Percentiles rank a stretch among this genome's conserved stretches.
Evolutionary conservation across 257 asterid genomes (phyloP).

Genomic region (Solanum pimpinellifolium): DNA sequence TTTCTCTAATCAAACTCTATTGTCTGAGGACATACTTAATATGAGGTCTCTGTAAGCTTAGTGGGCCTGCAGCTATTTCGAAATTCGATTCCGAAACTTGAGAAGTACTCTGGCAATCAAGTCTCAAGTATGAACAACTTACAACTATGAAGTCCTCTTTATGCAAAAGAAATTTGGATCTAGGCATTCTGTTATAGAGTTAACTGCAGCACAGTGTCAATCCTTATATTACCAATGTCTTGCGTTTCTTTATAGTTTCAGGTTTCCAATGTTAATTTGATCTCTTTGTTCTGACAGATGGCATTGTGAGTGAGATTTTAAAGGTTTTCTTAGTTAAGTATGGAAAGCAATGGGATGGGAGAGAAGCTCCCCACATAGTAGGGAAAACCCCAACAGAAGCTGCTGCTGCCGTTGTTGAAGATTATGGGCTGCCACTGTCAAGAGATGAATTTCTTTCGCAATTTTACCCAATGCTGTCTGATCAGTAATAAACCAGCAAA

Average conservation of each 20-base stretch:
- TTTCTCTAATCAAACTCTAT: background rate
- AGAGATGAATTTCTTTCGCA: constrained; percentile 54
- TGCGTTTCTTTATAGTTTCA: background rate
- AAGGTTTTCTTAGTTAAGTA: constrained; percentile 50
- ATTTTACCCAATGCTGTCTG: constrained; percentile 41
- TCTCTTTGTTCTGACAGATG: constrained; percentile 37
- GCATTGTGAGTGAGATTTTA: constrained; percentile 51
- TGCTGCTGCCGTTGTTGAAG: constrained; percentile 64
- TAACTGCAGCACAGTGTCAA: background rate
- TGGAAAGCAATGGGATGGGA: constrained; percentile 86
- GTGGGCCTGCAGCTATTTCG: background rate
- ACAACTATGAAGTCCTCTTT: background rate
- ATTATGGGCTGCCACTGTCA: constrained; percentile 55
- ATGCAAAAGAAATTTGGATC: background rate
- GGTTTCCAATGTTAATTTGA: background rate
- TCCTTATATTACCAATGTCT: background rate
- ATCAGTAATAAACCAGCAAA: constrained; percentile 32
- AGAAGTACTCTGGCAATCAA: background rate
- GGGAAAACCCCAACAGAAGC: constrained; percentile 80
- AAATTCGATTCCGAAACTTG: background rate
- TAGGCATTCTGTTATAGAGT: background rate
- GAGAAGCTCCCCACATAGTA: constrained; percentile 29
- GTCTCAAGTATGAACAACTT: background rate
- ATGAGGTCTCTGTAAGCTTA: background rate
- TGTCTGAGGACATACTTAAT: background rate